Evolutionary conservation across 768 basidiomycete species (phyloP).

Genomic region (Daedaleopsis sinensis): DNA sequence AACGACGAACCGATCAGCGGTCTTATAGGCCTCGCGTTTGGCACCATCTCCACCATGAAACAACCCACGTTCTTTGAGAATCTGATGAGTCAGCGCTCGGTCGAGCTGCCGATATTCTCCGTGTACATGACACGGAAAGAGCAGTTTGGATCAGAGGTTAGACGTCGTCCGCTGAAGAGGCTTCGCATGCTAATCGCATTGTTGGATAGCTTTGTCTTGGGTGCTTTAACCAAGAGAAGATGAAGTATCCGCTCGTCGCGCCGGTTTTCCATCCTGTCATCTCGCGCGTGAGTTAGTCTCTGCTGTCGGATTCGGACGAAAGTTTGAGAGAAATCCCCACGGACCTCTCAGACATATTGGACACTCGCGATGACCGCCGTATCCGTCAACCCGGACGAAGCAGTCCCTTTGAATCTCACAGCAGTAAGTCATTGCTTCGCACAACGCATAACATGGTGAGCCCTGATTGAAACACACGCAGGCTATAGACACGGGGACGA

Average conservation of each 20-base stretch:
- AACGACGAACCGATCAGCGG: conserved; percentile 54
- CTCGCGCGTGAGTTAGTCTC: conserved; percentile 30
- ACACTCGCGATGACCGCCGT: conserved; percentile 52
- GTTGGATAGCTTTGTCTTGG: conserved; percentile 43
- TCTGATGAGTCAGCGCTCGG: conserved; percentile 44
- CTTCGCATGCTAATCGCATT: not conserved
- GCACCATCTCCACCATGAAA: conserved; percentile 49
- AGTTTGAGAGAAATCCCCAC: too few relatives aligned
- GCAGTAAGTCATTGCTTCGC: conserved; percentile 36
- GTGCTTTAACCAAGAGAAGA: conserved; percentile 43
- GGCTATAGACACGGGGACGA: conserved; percentile 73
- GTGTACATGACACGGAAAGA: conserved; percentile 54
- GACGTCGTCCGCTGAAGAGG: conserved; percentile 3
- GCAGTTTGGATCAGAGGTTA: conserved; percentile 51
- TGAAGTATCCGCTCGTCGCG: conserved; percentile 40
- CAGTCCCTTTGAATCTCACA: conserved; percentile 28
- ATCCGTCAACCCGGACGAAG: conserved; percentile 33
- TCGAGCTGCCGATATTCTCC: conserved; percentile 55
- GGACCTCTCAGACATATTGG: conserved; percentile 58
- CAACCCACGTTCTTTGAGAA: conserved; percentile 68
- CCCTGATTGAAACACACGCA: conserved; percentile 23
- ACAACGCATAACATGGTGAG: not conserved
- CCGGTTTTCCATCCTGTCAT: conserved; percentile 32
- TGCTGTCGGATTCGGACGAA: too few relatives aligned
- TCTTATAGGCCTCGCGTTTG: conserved; percentile 64